Evolutionary conservation across 805 yeast genomes (phyloP).

Genomic region (Hanseniaspora vineae): DNA sequence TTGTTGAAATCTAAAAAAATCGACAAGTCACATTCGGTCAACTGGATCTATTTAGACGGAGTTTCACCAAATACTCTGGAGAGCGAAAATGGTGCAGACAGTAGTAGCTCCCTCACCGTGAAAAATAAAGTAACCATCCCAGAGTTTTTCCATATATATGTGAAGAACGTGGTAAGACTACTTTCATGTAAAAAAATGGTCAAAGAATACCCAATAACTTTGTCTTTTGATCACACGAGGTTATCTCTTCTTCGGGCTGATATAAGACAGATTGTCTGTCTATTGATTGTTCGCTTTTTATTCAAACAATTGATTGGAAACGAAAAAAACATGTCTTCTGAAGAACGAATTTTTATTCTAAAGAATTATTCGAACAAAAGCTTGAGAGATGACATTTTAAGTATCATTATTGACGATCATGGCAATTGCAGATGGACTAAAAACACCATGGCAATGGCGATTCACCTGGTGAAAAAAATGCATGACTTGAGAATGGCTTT

Average conservation of each 20-base stretch:
- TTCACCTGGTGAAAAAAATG: conserved; percentile 30
- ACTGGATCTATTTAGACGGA: conserved; percentile 41
- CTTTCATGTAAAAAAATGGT: conserved; percentile 72
- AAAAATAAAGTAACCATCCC: conserved; percentile 8
- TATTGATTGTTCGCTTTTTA: conserved; percentile 57
- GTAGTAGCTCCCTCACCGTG: no score
- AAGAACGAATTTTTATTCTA: conserved; percentile 24
- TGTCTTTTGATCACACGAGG: conserved; percentile 76
- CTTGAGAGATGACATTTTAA: conserved; percentile 58
- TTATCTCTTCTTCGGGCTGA: conserved; percentile 70
- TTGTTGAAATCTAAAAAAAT: conserved; percentile 36
- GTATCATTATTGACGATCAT: conserved; percentile 72
- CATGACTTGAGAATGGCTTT: conserved; percentile 16
- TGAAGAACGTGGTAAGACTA: conserved; percentile 45
- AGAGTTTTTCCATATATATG: conserved; percentile 28
- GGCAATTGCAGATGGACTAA: conserved; percentile 88
- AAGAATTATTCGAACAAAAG: conserved; percentile 28
- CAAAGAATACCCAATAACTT: conserved; percentile 68
- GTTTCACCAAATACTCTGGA: no score
- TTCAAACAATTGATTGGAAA: conserved; percentile 52
- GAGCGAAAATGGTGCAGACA: no score
- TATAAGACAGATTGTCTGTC: conserved; percentile 71
- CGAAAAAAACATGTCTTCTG: conserved; percentile 13
- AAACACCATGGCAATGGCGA: conserved; percentile 57
- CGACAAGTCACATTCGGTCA: conserved; percentile 44